Percentiles rank a stretch among this genome's conserved stretches.
Evolutionary conservation across 176 grass and related monocot species (phyloP).

Genomic region (Oryza longistaminata): DNA sequence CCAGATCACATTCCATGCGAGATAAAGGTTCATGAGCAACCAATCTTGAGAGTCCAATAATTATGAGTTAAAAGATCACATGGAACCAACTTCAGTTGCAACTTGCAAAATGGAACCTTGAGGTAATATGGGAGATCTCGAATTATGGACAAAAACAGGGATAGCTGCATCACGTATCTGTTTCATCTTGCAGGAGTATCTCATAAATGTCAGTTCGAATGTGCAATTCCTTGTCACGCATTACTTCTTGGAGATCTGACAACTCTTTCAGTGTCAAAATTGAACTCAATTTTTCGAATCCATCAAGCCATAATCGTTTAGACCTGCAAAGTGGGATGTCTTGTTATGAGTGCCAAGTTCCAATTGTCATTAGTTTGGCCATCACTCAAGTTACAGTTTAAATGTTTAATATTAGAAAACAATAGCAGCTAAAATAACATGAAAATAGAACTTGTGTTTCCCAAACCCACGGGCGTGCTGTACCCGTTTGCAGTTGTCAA

Average conservation of each 20-base stretch:
- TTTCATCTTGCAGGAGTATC: constrained; percentile 90
- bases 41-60: not conserved
- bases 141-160: constrained; percentile 6
- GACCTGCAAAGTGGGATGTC: constrained; percentile 51
- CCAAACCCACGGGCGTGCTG: constrained; percentile 32
- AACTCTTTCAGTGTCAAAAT: constrained; percentile 80
- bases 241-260: constrained; percentile 98
- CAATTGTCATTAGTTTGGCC: not conserved
- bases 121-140: constrained; percentile 1
- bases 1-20: constrained; percentile 7
- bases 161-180: constrained; percentile 39
- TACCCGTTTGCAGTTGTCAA: constrained; percentile 79
- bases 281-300: constrained; percentile 80
- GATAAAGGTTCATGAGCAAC: constrained; percentile 3
- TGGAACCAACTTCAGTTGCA: not conserved
- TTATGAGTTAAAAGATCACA: constrained; percentile 1
- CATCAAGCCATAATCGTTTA: constrained; percentile 96
- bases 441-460: not conserved
- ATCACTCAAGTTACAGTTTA: constrained; percentile 11
- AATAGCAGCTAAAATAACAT: not conserved
- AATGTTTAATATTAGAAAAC: not conserved
- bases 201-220: constrained; percentile 94
- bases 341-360: not conserved
- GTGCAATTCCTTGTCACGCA: constrained; percentile 88
- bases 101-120: constrained; percentile 18